These are phyloP conservation scores for Asterionellopsis glacialis DNA, from an alignment of 108 stramenopile species.

Conservation along the genomic window DNA sequence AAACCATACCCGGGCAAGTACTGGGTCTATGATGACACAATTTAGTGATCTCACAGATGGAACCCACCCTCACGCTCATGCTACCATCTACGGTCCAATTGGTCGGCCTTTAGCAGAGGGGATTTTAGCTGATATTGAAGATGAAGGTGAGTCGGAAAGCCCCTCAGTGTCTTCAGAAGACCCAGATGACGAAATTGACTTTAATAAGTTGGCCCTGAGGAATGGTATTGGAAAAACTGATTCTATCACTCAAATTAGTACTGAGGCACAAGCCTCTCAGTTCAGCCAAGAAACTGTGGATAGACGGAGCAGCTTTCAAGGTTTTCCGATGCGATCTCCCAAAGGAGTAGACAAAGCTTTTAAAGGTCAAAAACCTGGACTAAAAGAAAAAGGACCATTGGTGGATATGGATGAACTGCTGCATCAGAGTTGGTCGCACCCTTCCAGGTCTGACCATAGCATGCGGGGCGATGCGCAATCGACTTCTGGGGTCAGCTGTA, in stretches of 20 bases:
- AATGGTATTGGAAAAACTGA: too few relatives aligned
- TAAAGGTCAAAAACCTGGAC: background rate
- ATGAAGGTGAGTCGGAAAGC: background rate
- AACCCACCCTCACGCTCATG: too few relatives aligned
- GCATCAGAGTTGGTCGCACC: background rate
- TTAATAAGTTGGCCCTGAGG: too few relatives aligned
- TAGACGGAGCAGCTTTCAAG: background rate
- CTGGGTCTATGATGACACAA: background rate
- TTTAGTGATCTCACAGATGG: conserved; percentile 1
- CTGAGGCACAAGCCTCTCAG: too few relatives aligned
- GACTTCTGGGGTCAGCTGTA: background rate
- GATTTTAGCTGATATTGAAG: background rate
- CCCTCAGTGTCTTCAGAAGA: background rate
- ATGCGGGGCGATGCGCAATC: background rate
- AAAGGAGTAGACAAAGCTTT: background rate
- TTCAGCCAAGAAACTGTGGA: too few relatives aligned
- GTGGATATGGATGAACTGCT: background rate
- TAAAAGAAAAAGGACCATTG: too few relatives aligned
- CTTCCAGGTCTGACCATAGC: background rate
- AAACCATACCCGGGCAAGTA: background rate
- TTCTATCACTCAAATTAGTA: too few relatives aligned
- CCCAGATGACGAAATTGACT: background rate
- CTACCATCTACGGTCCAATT: too few relatives aligned
- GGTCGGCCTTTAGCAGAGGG: background rate
- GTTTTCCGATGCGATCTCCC: background rate